These are phyloP conservation scores for Colletotrichum chrysophilum DNA, from an alignment of 2,329 filamentous ascomycete genomes.

Conservation along the genomic window DNA sequence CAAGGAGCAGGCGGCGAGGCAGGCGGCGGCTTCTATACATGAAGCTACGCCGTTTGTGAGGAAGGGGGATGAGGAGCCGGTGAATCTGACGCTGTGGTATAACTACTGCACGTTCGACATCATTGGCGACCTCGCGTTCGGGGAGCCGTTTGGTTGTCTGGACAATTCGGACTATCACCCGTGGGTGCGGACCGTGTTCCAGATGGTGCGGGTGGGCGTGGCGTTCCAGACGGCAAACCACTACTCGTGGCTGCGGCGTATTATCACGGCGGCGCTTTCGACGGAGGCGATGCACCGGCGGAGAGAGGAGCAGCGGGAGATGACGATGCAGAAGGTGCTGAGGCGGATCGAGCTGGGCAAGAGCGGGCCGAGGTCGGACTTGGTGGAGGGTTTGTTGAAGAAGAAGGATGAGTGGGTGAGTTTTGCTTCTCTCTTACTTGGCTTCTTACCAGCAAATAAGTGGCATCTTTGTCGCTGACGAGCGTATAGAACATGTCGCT, in stretches of 20 bases:
- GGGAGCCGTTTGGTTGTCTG: slow-evolving; percentile 32
- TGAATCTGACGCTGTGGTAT: slow-evolving; percentile 30
- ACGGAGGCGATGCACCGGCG: background rate
- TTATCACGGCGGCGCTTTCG: background rate
- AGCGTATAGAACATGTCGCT: slow-evolving; percentile 2
- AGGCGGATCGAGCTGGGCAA: slow-evolving; percentile 19
- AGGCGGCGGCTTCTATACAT: background rate
- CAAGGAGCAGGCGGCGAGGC: slow-evolving; percentile 27
- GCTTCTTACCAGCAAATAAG: no score
- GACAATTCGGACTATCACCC: slow-evolving; percentile 20
- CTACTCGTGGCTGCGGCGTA: background rate
- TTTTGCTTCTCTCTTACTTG: no score
- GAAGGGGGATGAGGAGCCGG: background rate
- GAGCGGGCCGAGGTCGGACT: background rate
- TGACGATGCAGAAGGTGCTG: slow-evolving; percentile 9
- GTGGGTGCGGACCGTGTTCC: slow-evolving; percentile 10
- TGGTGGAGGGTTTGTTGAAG: slow-evolving; percentile 23
- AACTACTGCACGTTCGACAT: slow-evolving; percentile 34
- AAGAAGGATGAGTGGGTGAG: slow-evolving; percentile 14
- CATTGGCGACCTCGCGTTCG: slow-evolving; percentile 33
- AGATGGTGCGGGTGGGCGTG: background rate
- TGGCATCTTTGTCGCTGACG: background rate
- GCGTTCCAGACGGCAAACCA: slow-evolving; percentile 4
- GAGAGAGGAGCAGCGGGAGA: background rate
- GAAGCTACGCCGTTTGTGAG: background rate